Base-by-base conservation (phyloP, 768 basidiomycete species). In the Mycena filopes region DNA sequence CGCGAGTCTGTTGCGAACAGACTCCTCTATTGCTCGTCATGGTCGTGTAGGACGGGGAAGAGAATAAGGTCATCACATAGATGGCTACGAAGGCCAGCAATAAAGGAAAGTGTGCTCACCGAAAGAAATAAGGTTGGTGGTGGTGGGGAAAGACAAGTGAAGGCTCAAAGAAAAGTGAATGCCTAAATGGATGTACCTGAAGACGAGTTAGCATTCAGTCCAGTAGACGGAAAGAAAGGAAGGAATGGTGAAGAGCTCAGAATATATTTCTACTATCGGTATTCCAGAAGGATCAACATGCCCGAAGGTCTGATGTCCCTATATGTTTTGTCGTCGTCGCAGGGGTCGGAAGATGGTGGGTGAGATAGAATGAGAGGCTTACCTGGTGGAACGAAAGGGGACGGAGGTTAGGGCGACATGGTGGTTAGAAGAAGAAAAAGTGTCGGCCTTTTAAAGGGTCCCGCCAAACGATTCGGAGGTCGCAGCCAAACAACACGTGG, bases 31-130 rank as follows among this genome's bases (percentile, higher is more conserved):
- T 82, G 76, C 90, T 92, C 91, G 87, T 82, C 92, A 93, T 89
- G 86, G 92, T 92, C 91, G 91, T 89, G 74, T 92, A 92, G 79
- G 91, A 89, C 90, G 91, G 91, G 91, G 91, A 92, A 93, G 90
- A 92, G 91, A 92, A 92, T 86, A 83, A 83, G 83, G 86, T 89
- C 91, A 91, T 91, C 89, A 75, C 53, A 40, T 51, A 28, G 42
- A 64, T 50, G 53, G 55, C 49, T n/a, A 48, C 48, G 29, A 50
- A 9, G 53, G n/a, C 20, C 12, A 66, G 43, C 66, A 38, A 65
- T n/a, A 48, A 58, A 66, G 56, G 42, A 58, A 41, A 18, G 53
- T 31, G n/a, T 46, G 68, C 62, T 70, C 60, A 69, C 67, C 20
- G 43, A 41, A 54, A 8, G n/a, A 33, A 23, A 47, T 21, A 15